These are phyloP conservation scores for Esteya vermicola DNA, from an alignment of 2,329 filamentous ascomycete species.

Conservation along the genomic window DNA sequence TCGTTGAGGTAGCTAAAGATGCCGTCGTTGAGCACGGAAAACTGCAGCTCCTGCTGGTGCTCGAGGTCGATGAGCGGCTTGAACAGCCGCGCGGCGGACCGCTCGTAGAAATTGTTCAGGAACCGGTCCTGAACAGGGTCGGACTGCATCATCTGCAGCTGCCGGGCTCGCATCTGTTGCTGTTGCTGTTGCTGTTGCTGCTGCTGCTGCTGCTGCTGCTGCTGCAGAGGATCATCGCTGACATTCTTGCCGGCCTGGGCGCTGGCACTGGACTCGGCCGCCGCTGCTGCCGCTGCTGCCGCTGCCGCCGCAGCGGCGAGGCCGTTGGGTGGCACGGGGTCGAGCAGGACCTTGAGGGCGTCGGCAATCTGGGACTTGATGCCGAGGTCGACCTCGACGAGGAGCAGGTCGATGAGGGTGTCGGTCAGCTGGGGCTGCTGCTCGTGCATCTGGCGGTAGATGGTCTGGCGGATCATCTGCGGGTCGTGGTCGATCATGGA, in stretches of 20 bases:
- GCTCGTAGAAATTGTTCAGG: slow-evolving; percentile 78
- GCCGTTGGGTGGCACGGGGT: slow-evolving; percentile 39
- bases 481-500: slow-evolving; percentile 94
- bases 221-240: slow-evolving; percentile 27
- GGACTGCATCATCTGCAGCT: slow-evolving; percentile 24
- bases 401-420: slow-evolving; percentile 77
- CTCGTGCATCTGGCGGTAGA: slow-evolving; percentile 83
- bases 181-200: slow-evolving; percentile 39
- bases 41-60: slow-evolving; percentile 49
- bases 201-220: slow-evolving; percentile 44
- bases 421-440: slow-evolving; percentile 78
- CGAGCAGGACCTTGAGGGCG: slow-evolving; percentile 83
- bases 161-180: slow-evolving; percentile 48
- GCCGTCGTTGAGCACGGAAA: slow-evolving; percentile 74
- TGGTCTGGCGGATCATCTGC: slow-evolving; percentile 82
- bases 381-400: slow-evolving; percentile 83
- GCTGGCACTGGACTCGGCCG: slow-evolving; percentile 20
- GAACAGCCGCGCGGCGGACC: slow-evolving; percentile 74
- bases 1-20: slow-evolving; percentile 85
- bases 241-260: slow-evolving; percentile 11
- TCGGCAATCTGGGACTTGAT: slow-evolving; percentile 94
- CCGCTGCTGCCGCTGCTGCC: slow-evolving; percentile 36
- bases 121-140: slow-evolving; percentile 75
- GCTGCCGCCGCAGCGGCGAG: slow-evolving; percentile 27
- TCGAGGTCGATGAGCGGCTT: slow-evolving; percentile 74